Evolutionary conservation across 2,329 filamentous ascomycete species (phyloP), one percentile per base, ranked within the genome.

Genomic region (Elsinoe ampelina): DNA sequence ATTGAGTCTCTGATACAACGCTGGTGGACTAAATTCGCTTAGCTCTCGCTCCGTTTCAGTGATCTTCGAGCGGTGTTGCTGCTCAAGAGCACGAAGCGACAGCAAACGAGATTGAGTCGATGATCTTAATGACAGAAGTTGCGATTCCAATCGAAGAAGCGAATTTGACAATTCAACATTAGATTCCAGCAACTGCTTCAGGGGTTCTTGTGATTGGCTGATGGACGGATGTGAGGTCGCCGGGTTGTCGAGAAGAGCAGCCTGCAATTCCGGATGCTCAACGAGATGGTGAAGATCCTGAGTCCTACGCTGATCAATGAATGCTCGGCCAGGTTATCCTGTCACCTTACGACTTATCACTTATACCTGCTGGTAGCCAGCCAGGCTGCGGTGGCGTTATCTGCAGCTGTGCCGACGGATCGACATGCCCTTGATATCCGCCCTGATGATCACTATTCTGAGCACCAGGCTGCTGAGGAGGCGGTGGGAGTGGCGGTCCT

Each of bases 11-110:
- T 91, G 87, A 68, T 97, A 96, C 65, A 97, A 75, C 42, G 87
- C 86, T 42, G 89, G 86, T 0, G 92, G 90, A 22, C 88, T 87
- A 73, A 95, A 97, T 1, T 88, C 87, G 35, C 83, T 82, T 59
- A 97, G 75, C 5, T 88, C 89, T 54, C 82, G 78, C 69, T 97
- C 93, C 80, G 95, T 93, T 64, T 93, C 89, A 1, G 82, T 78
- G 70, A 97, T 89, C 70, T 93, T 95, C 63, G 87, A 82, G 57
- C 85, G 83, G 88, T 93, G 97, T 66, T 92, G 86, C n/a, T 91
- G 82, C 73, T 97, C 93, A 13, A 96, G 80, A 1, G 88, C 87
- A 65, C 92, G 87, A 19, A 93, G 82, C 10, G 88, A 80, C 1
- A 97, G 79, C 0, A 97, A 81, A 58, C 91, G 85, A 2, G 89